Percentiles rank a stretch among this genome's conserved stretches.
Evolutionary conservation across 73 alveolate genomes (phyloP).

Genomic region (Urostyla sp.): DNA sequence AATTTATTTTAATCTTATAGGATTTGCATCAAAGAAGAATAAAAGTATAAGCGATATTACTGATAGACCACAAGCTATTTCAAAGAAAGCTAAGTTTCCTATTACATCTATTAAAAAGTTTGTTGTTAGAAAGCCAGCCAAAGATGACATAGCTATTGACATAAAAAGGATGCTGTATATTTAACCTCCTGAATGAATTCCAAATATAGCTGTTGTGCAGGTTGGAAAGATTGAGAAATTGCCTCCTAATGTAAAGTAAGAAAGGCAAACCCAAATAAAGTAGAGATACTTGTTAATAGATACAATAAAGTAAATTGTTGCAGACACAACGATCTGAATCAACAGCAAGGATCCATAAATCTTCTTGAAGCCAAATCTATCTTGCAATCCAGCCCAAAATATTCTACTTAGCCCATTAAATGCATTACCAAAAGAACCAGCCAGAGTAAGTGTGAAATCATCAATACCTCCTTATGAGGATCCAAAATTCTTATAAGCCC

Average conservation of each 20-base stretch:
- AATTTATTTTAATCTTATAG: not conserved
- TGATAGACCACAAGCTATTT: not conserved
- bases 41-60: not conserved
- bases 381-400: conserved; percentile 63
- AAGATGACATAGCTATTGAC: not conserved
- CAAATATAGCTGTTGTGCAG: conserved; percentile 55
- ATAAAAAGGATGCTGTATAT: conserved; percentile 56
- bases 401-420: conserved; percentile 67
- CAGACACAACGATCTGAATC: conserved; percentile 14
- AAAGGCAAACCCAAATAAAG: conserved; percentile 56
- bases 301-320: conserved; percentile 32
- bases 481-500: conserved; percentile 67
- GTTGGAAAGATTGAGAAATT: conserved; percentile 72
- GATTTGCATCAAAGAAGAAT: not conserved
- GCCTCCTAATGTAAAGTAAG: conserved; percentile 67
- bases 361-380: conserved; percentile 52
- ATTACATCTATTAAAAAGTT: not conserved
- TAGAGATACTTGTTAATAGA: conserved; percentile 25
- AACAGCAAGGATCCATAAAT: conserved; percentile 22
- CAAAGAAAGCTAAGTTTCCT: conserved; percentile 8
- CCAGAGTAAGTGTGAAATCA: conserved; percentile 67
- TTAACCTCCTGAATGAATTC: conserved; percentile 59
- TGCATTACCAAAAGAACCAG: conserved; percentile 72
- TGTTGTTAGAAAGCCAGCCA: conserved; percentile 16
- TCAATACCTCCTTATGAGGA: conserved; percentile 12